Evolutionary conservation across 768 basidiomycete genomes (phyloP), one percentile per base, ranked within the genome.

Genomic region (Mycena rosella): DNA sequence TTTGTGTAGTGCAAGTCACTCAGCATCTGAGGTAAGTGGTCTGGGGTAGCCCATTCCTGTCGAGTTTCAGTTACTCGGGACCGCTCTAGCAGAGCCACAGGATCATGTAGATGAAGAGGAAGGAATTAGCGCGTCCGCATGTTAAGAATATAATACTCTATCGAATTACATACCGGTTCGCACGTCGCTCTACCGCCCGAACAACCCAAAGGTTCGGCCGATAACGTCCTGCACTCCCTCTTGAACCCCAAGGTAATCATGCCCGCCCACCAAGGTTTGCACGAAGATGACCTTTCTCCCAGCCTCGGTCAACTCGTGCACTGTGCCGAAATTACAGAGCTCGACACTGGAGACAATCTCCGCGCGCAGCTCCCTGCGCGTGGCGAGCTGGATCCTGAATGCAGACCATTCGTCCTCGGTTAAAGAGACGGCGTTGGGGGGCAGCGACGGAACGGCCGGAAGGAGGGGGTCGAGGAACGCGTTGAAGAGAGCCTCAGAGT

Each of bases 161-260:
- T 13, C 32, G 13, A 34, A 34, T 34, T 40, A 45, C 44, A 45
- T 45, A 45, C 29, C n/a, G 17, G 3, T 32, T 22, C 29, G 17
- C 11, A 51, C 14, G 7, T 18, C 22, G 18, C 11, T 7, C 61
- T 60, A 67, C 45, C 26, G 26, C 5, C 30, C 22, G 24, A 66
- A 63, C 47, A 80, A 53, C 9, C 71, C 74, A 74, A 84, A 85
- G 5, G 72, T 74, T 49, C 69, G 77, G 30, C 83, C 79, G 53
- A 90, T 87, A 42, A 87, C 81, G 75, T 93, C 93, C 67, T 93
- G 89, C 32, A 94, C 84, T 1, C 93, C 92, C 69, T 94, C 92
- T 68, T 91, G 86, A 5, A 86, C 75, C 15, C 88, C 90, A 20
- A 94, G 70, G 60, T 82, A 81, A 63, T 88, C 85, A 69, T 95